Base-by-base conservation (phyloP, 495 filamentous ascomycete species). In the Penicillium atrosanguineum region DNA sequence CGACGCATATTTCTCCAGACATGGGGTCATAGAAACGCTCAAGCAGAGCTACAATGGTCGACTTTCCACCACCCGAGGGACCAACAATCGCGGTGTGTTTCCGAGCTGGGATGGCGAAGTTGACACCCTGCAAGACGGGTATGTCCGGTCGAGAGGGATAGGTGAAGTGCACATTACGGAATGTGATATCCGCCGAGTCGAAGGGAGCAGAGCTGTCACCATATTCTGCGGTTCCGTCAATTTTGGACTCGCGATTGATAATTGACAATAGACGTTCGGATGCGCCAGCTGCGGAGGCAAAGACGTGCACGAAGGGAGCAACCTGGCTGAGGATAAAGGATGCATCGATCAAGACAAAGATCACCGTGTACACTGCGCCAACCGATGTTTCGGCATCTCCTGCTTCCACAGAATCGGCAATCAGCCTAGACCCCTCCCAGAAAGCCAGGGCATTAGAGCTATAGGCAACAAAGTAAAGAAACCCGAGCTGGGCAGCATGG, bases 21-120 rank as follows among this genome's bases (percentile, higher is more conserved):
- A 56, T 56, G 8, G 74, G 68, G 46, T 79, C 70, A 40, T 76
- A 77, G 44, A 85, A 75, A 9, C 84, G 74, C 49, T 79, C 73
- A 4, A 85, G 50, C 12, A 87, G 65, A 8, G 76, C 75, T 3
- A 79, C 77, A 38, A 88, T 66, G 11, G 86, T 88, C 1, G 83
- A 86, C 59, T 90, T 90, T 3, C 86, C 87, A 47, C 81, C 80
- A 2, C 87, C 86, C n/a, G 84, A 87, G 4, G 82, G 67, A 1
- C 87, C 87, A 1, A 90, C 83, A 42, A 90, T 79, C 0, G 84
- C 86, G 0, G 85, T 85, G 44, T 76, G 71, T 55, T 83, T 79
- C 16, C 77, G 77, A 3, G 80, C 71, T n/a, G 78, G 74, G 25
- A 88, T 77, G 0, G 61, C 60, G 14, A 86, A 60, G 40, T 69